A percentile compares a stretch with the other conserved stretches of the same genome.
Conservation (phyloP, 2,329 filamentous ascomycete genomes). For the Aspergillus pseudoviridinutans region DNA sequence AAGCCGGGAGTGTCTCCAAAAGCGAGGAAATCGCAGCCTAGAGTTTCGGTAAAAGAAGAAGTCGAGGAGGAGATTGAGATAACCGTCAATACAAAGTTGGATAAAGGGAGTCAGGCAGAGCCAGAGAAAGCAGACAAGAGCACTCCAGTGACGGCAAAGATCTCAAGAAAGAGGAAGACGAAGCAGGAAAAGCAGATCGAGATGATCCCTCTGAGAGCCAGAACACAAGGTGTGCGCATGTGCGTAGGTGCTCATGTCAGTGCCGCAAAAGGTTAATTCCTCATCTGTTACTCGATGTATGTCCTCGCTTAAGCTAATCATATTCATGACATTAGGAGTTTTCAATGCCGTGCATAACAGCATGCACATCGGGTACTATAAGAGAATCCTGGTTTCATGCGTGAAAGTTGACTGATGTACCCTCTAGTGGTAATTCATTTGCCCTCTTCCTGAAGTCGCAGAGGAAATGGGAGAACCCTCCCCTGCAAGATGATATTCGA, state of each 20-base stretch:
- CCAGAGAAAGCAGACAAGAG: slow-evolving; percentile 16
- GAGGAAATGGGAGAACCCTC: slow-evolving; percentile 85
- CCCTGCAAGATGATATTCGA: slow-evolving; percentile 64
- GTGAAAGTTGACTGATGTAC: background rate
- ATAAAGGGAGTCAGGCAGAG: slow-evolving; percentile 13
- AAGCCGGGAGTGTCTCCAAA: background rate
- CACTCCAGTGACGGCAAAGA: slow-evolving; percentile 47
- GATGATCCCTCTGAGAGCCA: slow-evolving; percentile 60
- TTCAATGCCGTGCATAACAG: slow-evolving; percentile 82
- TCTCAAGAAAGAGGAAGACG: slow-evolving; percentile 48
- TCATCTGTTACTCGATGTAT: background rate
- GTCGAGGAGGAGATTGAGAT: slow-evolving; percentile 11
- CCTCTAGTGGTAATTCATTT: slow-evolving; percentile 73
- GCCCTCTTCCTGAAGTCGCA: slow-evolving; percentile 96
- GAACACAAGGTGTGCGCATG: slow-evolving; percentile 71
- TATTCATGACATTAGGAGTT: slow-evolving; percentile 56
- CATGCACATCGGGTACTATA: slow-evolving; percentile 61
- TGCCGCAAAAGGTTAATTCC: slow-evolving; percentile 68
- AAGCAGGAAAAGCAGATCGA: slow-evolving; percentile 53
- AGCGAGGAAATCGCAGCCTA: slow-evolving; percentile 13
- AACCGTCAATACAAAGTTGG: background rate
- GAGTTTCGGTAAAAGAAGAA: slow-evolving; percentile 12
- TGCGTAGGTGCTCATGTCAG: slow-evolving; percentile 91
- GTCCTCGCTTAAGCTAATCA: slow-evolving; percentile 9
- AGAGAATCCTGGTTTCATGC: background rate